phyloP scores from a whole-genome alignment of 2,329 filamentous ascomycete genomes.

The Cercospora berteroae region DNA sequence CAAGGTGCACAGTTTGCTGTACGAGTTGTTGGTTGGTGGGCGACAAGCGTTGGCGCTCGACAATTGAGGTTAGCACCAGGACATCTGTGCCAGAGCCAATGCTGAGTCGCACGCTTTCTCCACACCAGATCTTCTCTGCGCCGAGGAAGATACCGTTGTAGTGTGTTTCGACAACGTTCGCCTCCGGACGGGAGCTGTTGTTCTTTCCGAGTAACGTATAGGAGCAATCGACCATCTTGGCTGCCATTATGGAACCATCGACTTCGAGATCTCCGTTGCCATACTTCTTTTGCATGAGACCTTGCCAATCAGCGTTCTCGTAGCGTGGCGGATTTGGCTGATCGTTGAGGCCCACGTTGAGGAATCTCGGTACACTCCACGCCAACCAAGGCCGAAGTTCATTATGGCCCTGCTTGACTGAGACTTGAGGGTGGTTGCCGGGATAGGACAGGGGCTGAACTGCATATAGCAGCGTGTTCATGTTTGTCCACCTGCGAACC shows the following conservation, averaged over 20 bases:
- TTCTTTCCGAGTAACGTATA: slow-evolving; percentile 55
- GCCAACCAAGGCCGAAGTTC: slow-evolving; percentile 57
- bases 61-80: slow-evolving; percentile 47
- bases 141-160: slow-evolving; percentile 58
- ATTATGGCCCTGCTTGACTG: slow-evolving; percentile 46
- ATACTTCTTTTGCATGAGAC: slow-evolving; percentile 41
- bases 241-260: slow-evolving; percentile 58
- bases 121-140: slow-evolving; percentile 59
- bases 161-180: slow-evolving; percentile 43
- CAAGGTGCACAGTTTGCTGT: slow-evolving; percentile 39
- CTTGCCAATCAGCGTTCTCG: slow-evolving; percentile 53
- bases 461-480: slow-evolving; percentile 31
- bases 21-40: slow-evolving; percentile 26
- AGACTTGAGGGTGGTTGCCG: slow-evolving; percentile 29
- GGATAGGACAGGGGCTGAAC: slow-evolving; percentile 45
- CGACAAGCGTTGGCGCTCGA: slow-evolving; percentile 40
- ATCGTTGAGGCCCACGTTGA: slow-evolving; percentile 45
- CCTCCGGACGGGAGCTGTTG: slow-evolving; percentile 40
- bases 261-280: slow-evolving; percentile 53
- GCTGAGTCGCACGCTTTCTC: slow-evolving; percentile 57
- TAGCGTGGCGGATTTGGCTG: slow-evolving; percentile 43
- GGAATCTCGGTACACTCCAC: slow-evolving; percentile 56
- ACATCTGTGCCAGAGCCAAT: slow-evolving; percentile 48
- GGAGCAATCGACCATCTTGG: slow-evolving; percentile 55
- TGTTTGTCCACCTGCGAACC: slow-evolving; percentile 43